Percentiles rank a stretch among this genome's conserved stretches.
phyloP scores from a whole-genome alignment of 768 basidiomycete genomes.

The Boletus coccyginus region DNA sequence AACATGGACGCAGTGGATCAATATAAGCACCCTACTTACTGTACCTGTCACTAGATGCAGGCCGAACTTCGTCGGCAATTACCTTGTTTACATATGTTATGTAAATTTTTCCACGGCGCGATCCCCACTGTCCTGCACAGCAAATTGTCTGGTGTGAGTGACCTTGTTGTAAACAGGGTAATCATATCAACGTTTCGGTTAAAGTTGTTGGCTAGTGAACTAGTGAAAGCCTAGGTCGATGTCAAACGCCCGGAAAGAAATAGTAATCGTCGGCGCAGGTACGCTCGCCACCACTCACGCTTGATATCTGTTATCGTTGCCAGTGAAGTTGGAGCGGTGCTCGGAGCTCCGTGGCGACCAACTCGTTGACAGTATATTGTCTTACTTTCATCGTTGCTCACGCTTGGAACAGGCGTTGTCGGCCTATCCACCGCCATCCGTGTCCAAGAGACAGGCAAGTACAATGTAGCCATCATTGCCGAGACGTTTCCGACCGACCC shows the following conservation, averaged over 20 bases:
- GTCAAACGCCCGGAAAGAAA: constrained; percentile 20
- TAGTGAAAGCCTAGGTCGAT: constrained; percentile 12
- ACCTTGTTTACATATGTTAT: too few relatives aligned
- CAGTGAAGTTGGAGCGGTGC: too few relatives aligned
- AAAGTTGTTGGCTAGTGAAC: constrained; percentile 1
- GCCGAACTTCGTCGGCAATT: too few relatives aligned
- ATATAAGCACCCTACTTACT: too few relatives aligned
- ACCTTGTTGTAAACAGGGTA: too few relatives aligned
- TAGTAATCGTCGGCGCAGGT: constrained; percentile 44
- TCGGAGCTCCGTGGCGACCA: too few relatives aligned
- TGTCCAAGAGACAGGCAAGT: constrained; percentile 60
- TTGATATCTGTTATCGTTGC: not conserved
- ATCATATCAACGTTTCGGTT: not conserved
- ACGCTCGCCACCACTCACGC: not conserved
- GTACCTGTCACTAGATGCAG: too few relatives aligned
- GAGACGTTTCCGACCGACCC: constrained; percentile 71
- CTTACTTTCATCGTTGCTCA: not conserved
- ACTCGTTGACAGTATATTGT: too few relatives aligned
- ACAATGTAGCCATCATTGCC: constrained; percentile 67
- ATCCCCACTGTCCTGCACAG: too few relatives aligned
- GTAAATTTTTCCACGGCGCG: too few relatives aligned
- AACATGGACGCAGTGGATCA: too few relatives aligned
- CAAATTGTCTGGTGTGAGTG: too few relatives aligned
- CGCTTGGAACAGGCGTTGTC: constrained; percentile 54
- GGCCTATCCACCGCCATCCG: constrained; percentile 75